These are phyloP conservation scores for Fusarium burgessii DNA, from an alignment of 2,329 filamentous ascomycete species.

Conservation along the genomic window DNA sequence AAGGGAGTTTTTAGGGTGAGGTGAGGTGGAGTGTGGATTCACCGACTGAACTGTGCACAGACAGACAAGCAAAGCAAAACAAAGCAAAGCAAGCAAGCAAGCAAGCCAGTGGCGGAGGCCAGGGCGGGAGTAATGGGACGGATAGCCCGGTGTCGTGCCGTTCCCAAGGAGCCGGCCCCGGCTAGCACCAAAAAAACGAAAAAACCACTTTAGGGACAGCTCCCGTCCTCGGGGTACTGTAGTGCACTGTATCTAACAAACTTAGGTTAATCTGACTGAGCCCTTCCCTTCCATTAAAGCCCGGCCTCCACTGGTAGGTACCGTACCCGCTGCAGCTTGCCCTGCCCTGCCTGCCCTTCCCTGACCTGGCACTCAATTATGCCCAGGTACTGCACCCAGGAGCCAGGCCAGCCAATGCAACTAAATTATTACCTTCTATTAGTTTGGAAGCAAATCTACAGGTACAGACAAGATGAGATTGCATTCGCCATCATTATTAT, in stretches of 20 bases:
- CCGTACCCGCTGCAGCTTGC: slow-evolving; percentile 8
- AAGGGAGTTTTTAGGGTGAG: slow-evolving; percentile 25
- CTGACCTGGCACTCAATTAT: not conserved
- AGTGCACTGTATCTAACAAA: slow-evolving; percentile 12
- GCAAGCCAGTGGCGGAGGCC: slow-evolving; percentile 46
- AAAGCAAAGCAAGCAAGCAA: slow-evolving; percentile 15
- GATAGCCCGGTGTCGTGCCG: slow-evolving; percentile 55
- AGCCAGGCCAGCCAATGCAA: not conserved
- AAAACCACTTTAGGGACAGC: slow-evolving; percentile 26
- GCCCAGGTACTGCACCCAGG: not conserved
- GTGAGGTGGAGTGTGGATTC: not conserved
- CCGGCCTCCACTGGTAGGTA: not conserved
- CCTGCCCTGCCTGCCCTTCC: not conserved
- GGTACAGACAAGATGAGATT: not conserved
- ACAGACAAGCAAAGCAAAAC: not conserved
- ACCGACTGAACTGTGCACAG: not conserved
- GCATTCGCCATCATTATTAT: not conserved
- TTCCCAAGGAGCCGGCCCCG: slow-evolving; percentile 53
- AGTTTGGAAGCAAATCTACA: not conserved
- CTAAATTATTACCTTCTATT: not conserved
- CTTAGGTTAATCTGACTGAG: too few relatives aligned
- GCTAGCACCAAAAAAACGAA: slow-evolving; percentile 39
- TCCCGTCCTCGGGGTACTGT: slow-evolving; percentile 5
- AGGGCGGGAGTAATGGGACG: slow-evolving; percentile 54
- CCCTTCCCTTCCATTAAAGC: too few relatives aligned